Evolutionary conservation across 2,329 filamentous ascomycete genomes (phyloP).

Genomic region (Fusarium begoniae): DNA sequence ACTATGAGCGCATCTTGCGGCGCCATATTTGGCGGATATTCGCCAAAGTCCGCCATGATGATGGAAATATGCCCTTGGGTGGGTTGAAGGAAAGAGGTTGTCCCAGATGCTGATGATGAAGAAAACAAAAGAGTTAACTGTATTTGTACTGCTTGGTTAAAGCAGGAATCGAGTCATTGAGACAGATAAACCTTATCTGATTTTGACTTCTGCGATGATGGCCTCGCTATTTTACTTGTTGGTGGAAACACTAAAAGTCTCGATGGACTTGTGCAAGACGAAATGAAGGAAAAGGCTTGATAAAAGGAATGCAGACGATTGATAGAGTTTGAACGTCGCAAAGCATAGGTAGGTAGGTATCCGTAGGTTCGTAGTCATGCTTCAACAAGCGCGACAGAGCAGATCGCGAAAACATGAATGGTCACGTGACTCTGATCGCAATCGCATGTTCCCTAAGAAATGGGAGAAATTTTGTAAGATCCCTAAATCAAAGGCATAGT

Average conservation of each 20-base stretch:
- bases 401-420: slow-evolving; percentile 14
- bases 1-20: slow-evolving; percentile 71
- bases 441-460: neutral
- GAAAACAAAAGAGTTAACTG: neutral
- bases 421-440: slow-evolving; percentile 34
- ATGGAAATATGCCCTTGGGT: neutral
- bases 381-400: slow-evolving; percentile 10
- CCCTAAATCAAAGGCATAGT: neutral
- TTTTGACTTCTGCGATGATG: neutral
- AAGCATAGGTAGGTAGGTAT: neutral
- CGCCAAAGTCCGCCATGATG: slow-evolving; percentile 68
- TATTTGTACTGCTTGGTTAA: neutral
- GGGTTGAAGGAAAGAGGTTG: neutral
- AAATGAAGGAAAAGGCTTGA: neutral
- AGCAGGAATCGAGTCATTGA: neutral
- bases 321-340: slow-evolving; percentile 17
- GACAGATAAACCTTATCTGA: neutral
- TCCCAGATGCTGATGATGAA: neutral
- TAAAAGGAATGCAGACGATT: neutral
- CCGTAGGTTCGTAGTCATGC: neutral
- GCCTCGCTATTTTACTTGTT: neutral
- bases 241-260: neutral
- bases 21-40: slow-evolving; percentile 73
- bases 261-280: neutral
- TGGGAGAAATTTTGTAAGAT: neutral